Conservation (phyloP, 805 yeast genomes). For the Candida cerambycidarum region DNA sequence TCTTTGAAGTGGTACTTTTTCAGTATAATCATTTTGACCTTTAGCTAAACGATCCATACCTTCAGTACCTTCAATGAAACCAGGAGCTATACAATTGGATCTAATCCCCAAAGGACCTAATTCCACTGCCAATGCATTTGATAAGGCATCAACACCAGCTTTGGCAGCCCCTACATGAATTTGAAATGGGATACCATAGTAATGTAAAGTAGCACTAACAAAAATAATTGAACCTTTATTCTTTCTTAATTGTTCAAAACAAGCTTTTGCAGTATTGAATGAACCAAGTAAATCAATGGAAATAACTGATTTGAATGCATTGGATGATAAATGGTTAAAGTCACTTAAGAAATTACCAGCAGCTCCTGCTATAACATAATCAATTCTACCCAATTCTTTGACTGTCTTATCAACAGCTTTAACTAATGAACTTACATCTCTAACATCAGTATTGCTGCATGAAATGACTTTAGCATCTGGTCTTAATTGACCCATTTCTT, state of each 20-base stretch:
- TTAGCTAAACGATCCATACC: conserved; percentile 63
- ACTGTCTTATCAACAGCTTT: conserved; percentile 65
- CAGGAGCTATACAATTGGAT: conserved; percentile 86
- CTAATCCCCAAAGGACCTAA: conserved; percentile 87
- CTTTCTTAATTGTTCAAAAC: conserved; percentile 36
- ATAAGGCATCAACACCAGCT: conserved; percentile 91
- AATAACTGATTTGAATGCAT: conserved; percentile 41
- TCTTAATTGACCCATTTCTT: conserved; percentile 55
- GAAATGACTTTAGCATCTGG: conserved; percentile 66
- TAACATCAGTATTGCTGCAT: conserved; percentile 70
- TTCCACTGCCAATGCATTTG: conserved; percentile 83
- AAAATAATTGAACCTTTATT: conserved; percentile 48
- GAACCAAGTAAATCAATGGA: conserved; percentile 42
- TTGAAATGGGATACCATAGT: conserved; percentile 56
- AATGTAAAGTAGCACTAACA: conserved; percentile 45
- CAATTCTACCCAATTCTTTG: conserved; percentile 39
- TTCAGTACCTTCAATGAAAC: conserved; percentile 82
- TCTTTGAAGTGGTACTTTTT: conserved; percentile 62
- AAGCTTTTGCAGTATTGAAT: conserved; percentile 42
- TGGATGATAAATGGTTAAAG: conserved; percentile 43
- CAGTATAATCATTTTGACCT: conserved; percentile 27
- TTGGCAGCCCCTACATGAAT: conserved; percentile 91
- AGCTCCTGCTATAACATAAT: conserved; percentile 46
- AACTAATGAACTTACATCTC: conserved; percentile 57
- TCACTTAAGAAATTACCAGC: conserved; percentile 45